Base-by-base conservation (phyloP, 1,284 basidiomycete genomes). In the Irpex rosettiformis region DNA sequence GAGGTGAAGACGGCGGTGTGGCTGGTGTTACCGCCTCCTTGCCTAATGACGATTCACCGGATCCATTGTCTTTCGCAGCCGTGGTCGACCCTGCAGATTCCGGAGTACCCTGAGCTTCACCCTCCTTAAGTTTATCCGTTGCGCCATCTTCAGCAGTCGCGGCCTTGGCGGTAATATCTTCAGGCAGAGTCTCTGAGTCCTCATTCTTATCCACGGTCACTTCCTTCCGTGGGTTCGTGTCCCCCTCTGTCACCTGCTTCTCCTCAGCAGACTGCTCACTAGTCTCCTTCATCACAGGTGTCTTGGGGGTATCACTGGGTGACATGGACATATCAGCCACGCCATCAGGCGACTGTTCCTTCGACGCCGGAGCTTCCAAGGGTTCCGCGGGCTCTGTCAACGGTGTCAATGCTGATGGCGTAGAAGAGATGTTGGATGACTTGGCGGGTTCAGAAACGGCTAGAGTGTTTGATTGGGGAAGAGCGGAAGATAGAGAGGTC, bases 281-380 rank as follows among this genome's bases (percentile, higher is more conserved):
- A n/a, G 2, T 37, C 24, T 51, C 48, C 25, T 22, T 4, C 24
- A 6, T 47, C 6, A 51, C 27, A 51, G 48, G 21, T 10, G 27
- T 28, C 21, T 51, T 51, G 7, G 48, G 21, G 10, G 25, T 10
- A 2, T 51, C 48, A 11, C 16, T 28, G 7, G 48, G 48, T 3
- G 48, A 51, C 48, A 51, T 25, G 7, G 48, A 51, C 48, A 51
- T 51, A 28, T 51, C 48, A 13, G 27, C 25, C 13, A 51, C 24
- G 6, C 48, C 48, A n/a, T 51, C 48, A 27, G 21, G 48, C 13
- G 48, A 51, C 48, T 51, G 48, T 28, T 51, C 48, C 25, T 51
- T 28, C 43, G 25, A 51, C 24, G 27, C 7, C 13, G 13, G 48
- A 8, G 8, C 13, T 24, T 51, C 24, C 24, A 10, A 47, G 18